Conservation (phyloP, 495 filamentous ascomycete genomes). For the Penicillium psychrofluorescens region DNA sequence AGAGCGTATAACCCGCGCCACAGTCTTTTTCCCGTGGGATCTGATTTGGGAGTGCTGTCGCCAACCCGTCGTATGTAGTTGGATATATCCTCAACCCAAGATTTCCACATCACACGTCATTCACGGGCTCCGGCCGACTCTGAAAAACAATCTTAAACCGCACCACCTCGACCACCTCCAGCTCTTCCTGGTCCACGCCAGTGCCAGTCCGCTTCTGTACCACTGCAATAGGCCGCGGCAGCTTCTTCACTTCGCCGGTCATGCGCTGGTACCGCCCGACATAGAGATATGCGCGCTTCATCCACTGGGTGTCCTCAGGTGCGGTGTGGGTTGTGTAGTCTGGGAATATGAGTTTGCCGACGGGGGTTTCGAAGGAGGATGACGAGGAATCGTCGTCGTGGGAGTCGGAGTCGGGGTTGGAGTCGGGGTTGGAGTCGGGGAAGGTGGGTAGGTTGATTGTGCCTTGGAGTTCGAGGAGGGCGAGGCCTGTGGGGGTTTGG, state of each 20-base stretch:
- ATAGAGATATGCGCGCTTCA: conserved; percentile 82
- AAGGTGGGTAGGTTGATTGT: conserved; percentile 57
- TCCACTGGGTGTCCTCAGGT: conserved; percentile 59
- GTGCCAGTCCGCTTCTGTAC: conserved; percentile 32
- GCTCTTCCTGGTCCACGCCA: conserved; percentile 30
- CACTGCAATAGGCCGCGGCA: conserved; percentile 69
- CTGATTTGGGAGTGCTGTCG: no score
- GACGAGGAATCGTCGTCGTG: no score
- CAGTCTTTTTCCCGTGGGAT: no score
- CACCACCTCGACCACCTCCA: conserved; percentile 79
- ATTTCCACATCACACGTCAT: conserved; percentile 19
- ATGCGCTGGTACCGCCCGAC: conserved; percentile 85
- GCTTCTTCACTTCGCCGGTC: conserved; percentile 82
- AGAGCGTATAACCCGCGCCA: no score
- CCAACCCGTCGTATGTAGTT: no score
- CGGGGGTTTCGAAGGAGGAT: conserved; percentile 37
- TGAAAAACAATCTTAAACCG: conserved; percentile 87
- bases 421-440: no score
- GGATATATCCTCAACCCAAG: neutral
- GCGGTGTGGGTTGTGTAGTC: conserved; percentile 48
- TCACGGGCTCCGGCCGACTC: conserved; percentile 80
- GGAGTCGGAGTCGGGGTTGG: no score
- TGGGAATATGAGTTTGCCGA: conserved; percentile 77
- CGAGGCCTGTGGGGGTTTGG: conserved; percentile 68
- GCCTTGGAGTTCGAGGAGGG: conserved; percentile 86